Evolutionary conservation across 2,329 filamentous ascomycete species (phyloP).

Genomic region (Thielaviopsis euricoi): DNA sequence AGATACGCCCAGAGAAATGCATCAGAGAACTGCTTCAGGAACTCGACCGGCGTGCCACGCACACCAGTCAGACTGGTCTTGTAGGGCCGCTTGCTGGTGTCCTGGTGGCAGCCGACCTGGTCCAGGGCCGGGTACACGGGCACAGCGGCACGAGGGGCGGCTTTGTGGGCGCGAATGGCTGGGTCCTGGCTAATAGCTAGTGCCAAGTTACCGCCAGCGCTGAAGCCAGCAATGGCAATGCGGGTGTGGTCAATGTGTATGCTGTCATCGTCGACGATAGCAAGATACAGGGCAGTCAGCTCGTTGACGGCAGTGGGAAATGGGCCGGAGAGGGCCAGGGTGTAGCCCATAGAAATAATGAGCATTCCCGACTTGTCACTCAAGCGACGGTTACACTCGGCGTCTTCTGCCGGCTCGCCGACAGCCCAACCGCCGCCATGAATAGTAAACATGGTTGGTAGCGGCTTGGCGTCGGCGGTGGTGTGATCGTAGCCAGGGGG

Average conservation of each 20-base stretch:
- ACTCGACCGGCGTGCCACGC: constrained; percentile 13
- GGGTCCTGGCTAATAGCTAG: constrained; percentile 25
- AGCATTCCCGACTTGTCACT: constrained; percentile 24
- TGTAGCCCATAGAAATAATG: constrained; percentile 32
- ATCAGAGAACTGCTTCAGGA: constrained; percentile 13
- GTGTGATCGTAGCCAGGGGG: constrained; percentile 21
- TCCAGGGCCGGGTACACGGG: constrained; percentile 27
- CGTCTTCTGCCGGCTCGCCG: constrained; percentile 26
- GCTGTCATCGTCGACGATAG: constrained; percentile 24
- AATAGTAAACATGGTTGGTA: constrained; percentile 31
- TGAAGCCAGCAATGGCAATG: constrained; percentile 31
- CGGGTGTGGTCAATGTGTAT: constrained; percentile 28
- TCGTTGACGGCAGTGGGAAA: constrained; percentile 31
- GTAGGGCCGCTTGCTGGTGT: constrained; percentile 17
- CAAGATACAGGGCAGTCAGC: constrained; percentile 25
- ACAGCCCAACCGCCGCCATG: constrained; percentile 36
- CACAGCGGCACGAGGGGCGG: constrained; percentile 20
- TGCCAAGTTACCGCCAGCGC: constrained; percentile 33
- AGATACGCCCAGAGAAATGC: constrained; percentile 22
- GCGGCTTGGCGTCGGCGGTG: constrained; percentile 14
- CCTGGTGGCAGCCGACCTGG: constrained; percentile 16
- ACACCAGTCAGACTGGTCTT: constrained; percentile 14
- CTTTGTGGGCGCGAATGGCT: constrained; percentile 17
- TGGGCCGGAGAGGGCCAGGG: constrained; percentile 25
- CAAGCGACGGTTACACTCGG: constrained; percentile 29